These are phyloP conservation scores for Asterophora parasitica DNA, from an alignment of 768 basidiomycete species.

Conservation along the genomic window DNA sequence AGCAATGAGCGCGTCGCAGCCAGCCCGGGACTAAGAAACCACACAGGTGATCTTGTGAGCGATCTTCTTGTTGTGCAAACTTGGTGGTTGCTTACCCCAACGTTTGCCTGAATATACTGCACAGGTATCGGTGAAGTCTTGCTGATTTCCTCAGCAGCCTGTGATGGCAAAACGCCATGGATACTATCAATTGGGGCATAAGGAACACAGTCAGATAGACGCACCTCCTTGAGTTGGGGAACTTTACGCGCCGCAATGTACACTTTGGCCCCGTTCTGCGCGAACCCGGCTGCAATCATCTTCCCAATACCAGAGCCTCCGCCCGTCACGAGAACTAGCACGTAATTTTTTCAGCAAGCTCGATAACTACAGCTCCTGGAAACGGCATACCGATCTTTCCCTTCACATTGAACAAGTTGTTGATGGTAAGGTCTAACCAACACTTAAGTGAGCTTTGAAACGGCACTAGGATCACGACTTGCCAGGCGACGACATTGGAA, in stretches of 20 bases:
- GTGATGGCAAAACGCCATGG: neutral
- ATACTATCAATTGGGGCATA: no score
- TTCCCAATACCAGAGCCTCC: slow-evolving; percentile 81
- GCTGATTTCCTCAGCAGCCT: slow-evolving; percentile 59
- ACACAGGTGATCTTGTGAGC: neutral
- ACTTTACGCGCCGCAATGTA: slow-evolving; percentile 89
- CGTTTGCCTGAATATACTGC: slow-evolving; percentile 70
- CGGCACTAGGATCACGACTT: neutral
- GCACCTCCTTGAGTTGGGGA: slow-evolving; percentile 67
- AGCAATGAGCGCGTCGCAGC: slow-evolving; percentile 67
- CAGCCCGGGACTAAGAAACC: slow-evolving; percentile 57
- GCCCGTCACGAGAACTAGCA: slow-evolving; percentile 70
- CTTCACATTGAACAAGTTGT: slow-evolving; percentile 58
- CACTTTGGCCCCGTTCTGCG: slow-evolving; percentile 82
- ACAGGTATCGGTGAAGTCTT: slow-evolving; percentile 55
- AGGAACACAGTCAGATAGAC: slow-evolving; percentile 10
- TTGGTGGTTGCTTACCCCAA: slow-evolving; percentile 48
- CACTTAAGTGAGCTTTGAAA: neutral
- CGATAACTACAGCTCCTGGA: neutral
- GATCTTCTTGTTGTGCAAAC: neutral
- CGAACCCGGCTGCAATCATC: slow-evolving; percentile 80
- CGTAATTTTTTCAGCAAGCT: neutral
- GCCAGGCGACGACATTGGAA: slow-evolving; percentile 21
- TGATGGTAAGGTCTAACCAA: slow-evolving; percentile 44
- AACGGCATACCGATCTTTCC: slow-evolving; percentile 55